Evolutionary conservation across 371 early-diverging fungal genomes (phyloP), one percentile per base, ranked within the genome.

Genomic region (Gilbertella persicaria): DNA sequence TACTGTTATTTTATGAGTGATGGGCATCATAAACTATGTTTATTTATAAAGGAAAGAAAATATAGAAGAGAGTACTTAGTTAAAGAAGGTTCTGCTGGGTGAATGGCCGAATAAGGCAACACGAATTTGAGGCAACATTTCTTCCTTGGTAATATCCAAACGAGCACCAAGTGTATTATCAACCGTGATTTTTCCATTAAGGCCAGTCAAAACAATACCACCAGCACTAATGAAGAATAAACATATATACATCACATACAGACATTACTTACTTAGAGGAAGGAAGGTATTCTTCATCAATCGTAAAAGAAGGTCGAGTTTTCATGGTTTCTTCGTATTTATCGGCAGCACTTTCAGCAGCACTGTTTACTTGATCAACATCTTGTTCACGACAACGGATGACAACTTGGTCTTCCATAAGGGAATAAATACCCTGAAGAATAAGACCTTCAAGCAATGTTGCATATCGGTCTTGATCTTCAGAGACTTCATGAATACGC

Each of bases 41-140:
- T n/a, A n/a, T n/a, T n/a, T n/a, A n/a, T n/a, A n/a, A n/a, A n/a
- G n/a, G n/a, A 21, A 38, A 33, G 10, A 60, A 55, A 50, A 60
- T 28, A 57, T 38, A 17, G 38, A 38, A 45, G 29, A 36, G n/a
- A 36, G 20, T 4, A 5, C 10, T 72, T 86, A 97, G 82, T 95
- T 87, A 77, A 86, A 94, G 86, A 94, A 96, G 65, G 82, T 88
- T 79, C 96, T 89, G 77, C 82, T 88, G 52, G 90, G 88, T 21
- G 95, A 93, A 50, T 86, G 86, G 6, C 94, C 98, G 71, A 92
- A 97, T 49, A 98, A 82, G 52, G 84, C 66, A 53, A 86, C 77
- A 59, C 96, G 92, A 60, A 97, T 81, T 60, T 92, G 90, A 45
- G 97, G 97, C 52, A 96, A 82, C 90, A 94, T 89, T 81, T 86